Evolutionary conservation across 176 grass and related monocot species (phyloP).

Genomic region (Themeda triandra): DNA sequence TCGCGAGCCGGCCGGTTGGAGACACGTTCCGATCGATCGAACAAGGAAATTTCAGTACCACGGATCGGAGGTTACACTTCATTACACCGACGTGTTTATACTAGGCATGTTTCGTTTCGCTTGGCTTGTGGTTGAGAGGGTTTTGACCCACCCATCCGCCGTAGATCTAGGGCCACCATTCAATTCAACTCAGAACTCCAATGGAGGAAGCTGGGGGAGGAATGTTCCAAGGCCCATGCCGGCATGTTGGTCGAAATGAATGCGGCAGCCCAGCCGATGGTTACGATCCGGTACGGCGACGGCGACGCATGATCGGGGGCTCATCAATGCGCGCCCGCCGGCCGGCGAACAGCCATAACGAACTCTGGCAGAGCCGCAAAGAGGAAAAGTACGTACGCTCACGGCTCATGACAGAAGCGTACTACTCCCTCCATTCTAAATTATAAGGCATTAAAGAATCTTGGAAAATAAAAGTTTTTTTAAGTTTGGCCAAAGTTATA

Average conservation of each 20-base stretch:
- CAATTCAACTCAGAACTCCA: not conserved
- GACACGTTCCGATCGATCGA: too few relatives aligned
- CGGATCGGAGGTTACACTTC: too few relatives aligned
- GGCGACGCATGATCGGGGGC: not conserved
- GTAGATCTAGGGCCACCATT: not conserved
- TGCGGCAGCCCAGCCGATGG: not conserved
- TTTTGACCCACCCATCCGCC: not conserved
- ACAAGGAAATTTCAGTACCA: too few relatives aligned
- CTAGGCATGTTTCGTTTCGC: too few relatives aligned
- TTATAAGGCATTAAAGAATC: too few relatives aligned
- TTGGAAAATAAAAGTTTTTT: too few relatives aligned
- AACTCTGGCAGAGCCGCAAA: not conserved
- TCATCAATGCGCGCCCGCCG: not conserved
- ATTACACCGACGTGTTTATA: too few relatives aligned
- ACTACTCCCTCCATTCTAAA: too few relatives aligned
- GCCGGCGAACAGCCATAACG: not conserved
- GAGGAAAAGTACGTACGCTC: not conserved
- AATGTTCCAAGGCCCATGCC: constrained; percentile 6
- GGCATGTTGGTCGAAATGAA: not conserved
- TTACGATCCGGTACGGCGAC: not conserved
- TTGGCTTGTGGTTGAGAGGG: not conserved
- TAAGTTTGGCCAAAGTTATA: too few relatives aligned
- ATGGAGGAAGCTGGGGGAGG: not conserved
- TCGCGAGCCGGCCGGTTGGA: too few relatives aligned
- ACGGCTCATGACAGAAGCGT: not conserved